Conservation (phyloP, 345 rosid species). For the Hibiscus tridactylites region DNA sequence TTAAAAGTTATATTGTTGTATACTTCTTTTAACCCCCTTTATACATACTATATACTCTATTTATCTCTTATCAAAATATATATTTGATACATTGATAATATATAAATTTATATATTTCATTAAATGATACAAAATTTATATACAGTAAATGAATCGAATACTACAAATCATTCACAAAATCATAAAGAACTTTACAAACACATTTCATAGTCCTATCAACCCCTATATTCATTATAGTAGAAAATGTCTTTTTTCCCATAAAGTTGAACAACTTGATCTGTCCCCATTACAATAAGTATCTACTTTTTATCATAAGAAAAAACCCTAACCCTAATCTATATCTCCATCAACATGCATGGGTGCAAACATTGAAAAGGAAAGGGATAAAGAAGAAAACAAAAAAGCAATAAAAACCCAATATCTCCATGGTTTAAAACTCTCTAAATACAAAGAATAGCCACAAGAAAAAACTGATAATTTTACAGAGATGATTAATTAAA, state of each 20-base stretch:
- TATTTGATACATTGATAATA: no score
- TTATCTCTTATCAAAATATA: no score
- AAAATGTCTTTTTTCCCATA: slow-evolving; percentile 8
- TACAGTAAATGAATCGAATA: no score
- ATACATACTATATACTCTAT: not conserved
- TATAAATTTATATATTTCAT: no score
- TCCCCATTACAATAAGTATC: not conserved
- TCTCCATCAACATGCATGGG: not conserved
- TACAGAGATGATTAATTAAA: not conserved
- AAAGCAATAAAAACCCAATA: slow-evolving; percentile 6
- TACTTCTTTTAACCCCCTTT: not conserved
- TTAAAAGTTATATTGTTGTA: not conserved
- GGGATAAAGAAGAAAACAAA: not conserved
- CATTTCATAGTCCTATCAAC: not conserved
- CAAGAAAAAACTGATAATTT: not conserved
- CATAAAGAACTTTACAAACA: not conserved
- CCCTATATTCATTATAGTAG: slow-evolving; percentile 3
- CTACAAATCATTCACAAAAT: no score
- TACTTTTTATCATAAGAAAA: slow-evolving; percentile 10
- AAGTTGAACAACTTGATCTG: slow-evolving; percentile 3
- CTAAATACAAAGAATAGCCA: slow-evolving; percentile 22
- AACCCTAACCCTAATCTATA: slow-evolving; percentile 40
- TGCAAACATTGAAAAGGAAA: slow-evolving; percentile 2
- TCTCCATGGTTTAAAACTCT: slow-evolving; percentile 18
- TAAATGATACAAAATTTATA: no score